These are phyloP conservation scores for Fusarium sp. DNA, from an alignment of 2,329 filamentous ascomycete species.

Conservation along the genomic window DNA sequence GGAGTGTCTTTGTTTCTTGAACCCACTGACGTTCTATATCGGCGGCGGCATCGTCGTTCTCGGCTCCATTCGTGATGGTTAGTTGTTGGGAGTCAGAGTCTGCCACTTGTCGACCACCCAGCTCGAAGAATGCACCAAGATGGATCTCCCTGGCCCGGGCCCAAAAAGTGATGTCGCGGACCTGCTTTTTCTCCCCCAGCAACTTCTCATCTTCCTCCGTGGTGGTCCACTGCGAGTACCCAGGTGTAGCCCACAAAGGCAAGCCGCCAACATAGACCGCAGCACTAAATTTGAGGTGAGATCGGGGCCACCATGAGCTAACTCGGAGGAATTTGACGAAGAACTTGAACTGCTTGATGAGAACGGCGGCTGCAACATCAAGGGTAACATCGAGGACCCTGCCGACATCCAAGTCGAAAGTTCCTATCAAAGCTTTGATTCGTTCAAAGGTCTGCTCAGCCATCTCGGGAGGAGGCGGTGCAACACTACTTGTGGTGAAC, in stretches of 20 bases:
- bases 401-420: conserved; percentile 96
- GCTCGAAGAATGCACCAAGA: conserved; percentile 89
- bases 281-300: conserved; percentile 60
- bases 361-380: conserved; percentile 93
- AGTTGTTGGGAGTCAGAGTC: conserved; percentile 68
- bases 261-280: conserved; percentile 74
- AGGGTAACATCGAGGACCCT: conserved; percentile 94
- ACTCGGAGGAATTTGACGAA: conserved; percentile 93
- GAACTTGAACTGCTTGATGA: conserved; percentile 94
- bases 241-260: conserved; percentile 89
- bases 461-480: conserved; percentile 80
- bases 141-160: conserved; percentile 81
- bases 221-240: conserved; percentile 73
- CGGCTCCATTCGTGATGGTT: conserved; percentile 56
- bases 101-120: conserved; percentile 80
- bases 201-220: conserved; percentile 78
- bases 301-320: conserved; percentile 97
- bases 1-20: conserved; percentile 83
- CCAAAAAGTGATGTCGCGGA: conserved; percentile 87
- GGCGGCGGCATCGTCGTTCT: conserved; percentile 64
- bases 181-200: conserved; percentile 69
- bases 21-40: conserved; percentile 82
- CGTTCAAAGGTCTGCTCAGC: conserved; percentile 91
- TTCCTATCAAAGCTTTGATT: conserved; percentile 94
- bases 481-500: conserved; percentile 86